Evolutionary conservation across 331 rosid species (phyloP).

Genomic region (Cydonia oblonga): DNA sequence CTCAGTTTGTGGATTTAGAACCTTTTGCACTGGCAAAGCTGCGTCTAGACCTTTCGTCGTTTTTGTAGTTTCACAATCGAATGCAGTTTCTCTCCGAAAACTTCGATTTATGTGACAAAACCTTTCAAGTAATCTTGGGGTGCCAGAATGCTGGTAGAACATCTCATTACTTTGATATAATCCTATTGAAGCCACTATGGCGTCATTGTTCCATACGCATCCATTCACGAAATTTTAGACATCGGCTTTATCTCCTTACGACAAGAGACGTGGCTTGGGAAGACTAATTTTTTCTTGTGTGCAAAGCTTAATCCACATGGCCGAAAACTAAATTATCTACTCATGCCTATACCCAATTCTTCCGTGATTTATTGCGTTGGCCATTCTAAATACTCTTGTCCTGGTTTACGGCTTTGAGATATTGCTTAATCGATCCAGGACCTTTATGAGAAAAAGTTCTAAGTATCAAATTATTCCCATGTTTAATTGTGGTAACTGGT

Average conservation of each 20-base stretch:
- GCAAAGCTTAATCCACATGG: background rate
- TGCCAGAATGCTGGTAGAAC: background rate
- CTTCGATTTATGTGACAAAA: background rate
- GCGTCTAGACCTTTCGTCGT: constrained; percentile 22
- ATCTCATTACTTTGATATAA: background rate
- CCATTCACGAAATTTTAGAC: background rate
- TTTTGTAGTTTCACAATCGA: background rate
- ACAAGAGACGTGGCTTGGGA: background rate
- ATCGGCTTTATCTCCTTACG: background rate
- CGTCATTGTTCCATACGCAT: background rate
- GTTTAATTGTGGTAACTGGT: too few species aligned
- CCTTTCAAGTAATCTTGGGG: background rate
- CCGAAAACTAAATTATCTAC: background rate
- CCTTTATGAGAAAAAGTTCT: background rate
- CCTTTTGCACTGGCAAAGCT: constrained; percentile 56
- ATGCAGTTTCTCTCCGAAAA: background rate
- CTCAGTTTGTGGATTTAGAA: constrained; percentile 37
- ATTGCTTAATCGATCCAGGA: background rate
- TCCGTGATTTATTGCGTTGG: background rate
- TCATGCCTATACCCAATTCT: background rate
- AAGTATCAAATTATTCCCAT: background rate
- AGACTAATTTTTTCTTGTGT: background rate
- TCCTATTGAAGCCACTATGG: background rate
- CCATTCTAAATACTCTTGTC: background rate
- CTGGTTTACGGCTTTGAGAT: background rate